Percentiles rank a stretch among this genome's conserved stretches.
phyloP scores from a whole-genome alignment of 208 protist genomes.

The Angomonas deanei region DNA sequence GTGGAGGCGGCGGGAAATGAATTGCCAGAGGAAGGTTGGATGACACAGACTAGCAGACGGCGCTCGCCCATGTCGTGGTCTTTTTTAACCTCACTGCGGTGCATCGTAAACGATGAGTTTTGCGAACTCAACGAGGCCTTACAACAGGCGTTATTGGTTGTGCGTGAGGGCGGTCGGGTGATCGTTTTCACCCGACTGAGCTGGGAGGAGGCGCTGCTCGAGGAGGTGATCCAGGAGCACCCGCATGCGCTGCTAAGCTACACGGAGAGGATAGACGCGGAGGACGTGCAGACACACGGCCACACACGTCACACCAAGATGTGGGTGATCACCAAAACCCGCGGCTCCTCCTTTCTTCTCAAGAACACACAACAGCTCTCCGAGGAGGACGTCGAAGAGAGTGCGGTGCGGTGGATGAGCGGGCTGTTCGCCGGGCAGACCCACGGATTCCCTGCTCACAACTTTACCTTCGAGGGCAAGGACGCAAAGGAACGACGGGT shows the following conservation, averaged over 20 bases:
- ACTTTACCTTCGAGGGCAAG: constrained; percentile 75
- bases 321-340: constrained; percentile 59
- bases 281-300: constrained; percentile 56
- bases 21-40: constrained; percentile 71
- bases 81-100: constrained; percentile 73
- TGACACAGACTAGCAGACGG: constrained; percentile 43
- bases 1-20: constrained; percentile 58
- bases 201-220: constrained; percentile 82
- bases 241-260: constrained; percentile 81
- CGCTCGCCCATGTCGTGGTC: constrained; percentile 82
- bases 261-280: constrained; percentile 41
- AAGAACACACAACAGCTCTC: constrained; percentile 64
- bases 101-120: constrained; percentile 80
- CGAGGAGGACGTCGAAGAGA: constrained; percentile 60
- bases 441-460: constrained; percentile 80
- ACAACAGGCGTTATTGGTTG: constrained; percentile 59
- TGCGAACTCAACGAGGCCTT: constrained; percentile 60
- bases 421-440: constrained; percentile 78
- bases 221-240: constrained; percentile 44
- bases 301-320: constrained; percentile 82
- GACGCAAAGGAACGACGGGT: constrained; percentile 44
- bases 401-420: constrained; percentile 68
- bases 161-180: constrained; percentile 67
- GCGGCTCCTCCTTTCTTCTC: constrained; percentile 52
- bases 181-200: constrained; percentile 61